Evolutionary conservation across 345 rosid species (phyloP).

Genomic region (Melaleuca alternifolia): DNA sequence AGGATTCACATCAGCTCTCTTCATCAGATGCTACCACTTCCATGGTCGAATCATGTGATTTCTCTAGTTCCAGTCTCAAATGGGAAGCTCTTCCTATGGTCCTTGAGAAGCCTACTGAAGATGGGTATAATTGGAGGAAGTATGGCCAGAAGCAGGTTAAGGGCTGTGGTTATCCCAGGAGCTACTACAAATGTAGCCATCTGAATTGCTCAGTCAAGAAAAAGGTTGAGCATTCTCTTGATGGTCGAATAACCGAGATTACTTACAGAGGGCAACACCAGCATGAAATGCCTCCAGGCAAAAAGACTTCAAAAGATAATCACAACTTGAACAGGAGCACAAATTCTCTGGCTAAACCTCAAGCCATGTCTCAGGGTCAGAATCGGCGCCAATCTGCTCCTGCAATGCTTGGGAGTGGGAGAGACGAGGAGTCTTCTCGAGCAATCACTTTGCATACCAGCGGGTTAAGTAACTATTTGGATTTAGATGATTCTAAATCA

Average conservation of each 20-base stretch:
- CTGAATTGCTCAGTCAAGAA: constrained; percentile 76
- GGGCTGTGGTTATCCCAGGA: constrained; percentile 90
- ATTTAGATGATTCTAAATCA: constrained; percentile 27
- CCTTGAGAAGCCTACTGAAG: constrained; percentile 82
- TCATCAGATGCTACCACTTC: constrained; percentile 28
- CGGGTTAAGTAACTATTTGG: constrained; percentile 38
- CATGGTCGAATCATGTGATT: constrained; percentile 27
- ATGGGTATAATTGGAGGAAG: constrained; percentile 95
- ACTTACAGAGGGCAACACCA: constrained; percentile 91
- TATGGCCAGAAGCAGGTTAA: constrained; percentile 95
- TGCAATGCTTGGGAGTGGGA: constrained; percentile 11
- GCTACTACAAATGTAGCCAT: constrained; percentile 93
- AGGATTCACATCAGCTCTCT: constrained; percentile 32
- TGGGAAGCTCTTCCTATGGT: constrained; percentile 24
- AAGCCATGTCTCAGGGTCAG: constrained; percentile 13
- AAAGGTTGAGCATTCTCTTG: constrained; percentile 82
- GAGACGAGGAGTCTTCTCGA: constrained; percentile 30
- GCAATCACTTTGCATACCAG: constrained; percentile 16
- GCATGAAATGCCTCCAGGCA: constrained; percentile 66
- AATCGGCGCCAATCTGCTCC: constrained; percentile 2
- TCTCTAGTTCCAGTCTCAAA: constrained; percentile 44
- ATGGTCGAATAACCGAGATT: constrained; percentile 86
- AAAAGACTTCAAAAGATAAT: constrained; percentile 50
- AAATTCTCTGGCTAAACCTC: constrained; percentile 31
- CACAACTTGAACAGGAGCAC: constrained; percentile 19